Evolutionary conservation across 1,284 basidiomycete genomes (phyloP), one percentile per base, ranked within the genome.

Genomic region (Ganoderma resinaceum): DNA sequence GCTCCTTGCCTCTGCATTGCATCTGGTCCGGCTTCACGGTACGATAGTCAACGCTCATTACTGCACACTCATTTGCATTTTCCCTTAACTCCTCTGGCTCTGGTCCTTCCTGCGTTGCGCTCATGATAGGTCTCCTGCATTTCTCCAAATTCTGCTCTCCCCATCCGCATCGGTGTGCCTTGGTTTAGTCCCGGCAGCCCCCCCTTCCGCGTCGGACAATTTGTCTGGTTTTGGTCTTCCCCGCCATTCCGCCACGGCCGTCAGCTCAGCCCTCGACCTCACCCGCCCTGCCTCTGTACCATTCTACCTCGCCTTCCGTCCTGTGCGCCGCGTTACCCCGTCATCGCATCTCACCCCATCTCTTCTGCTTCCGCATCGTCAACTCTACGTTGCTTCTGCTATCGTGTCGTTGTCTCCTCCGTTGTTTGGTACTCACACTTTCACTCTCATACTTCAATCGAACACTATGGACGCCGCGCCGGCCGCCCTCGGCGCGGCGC

Each of bases 1-100:
- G 55, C 70, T 73, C 72, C 20, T 73, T 73, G 62, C 63, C 67
- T 46, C 43, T n/a, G 43, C 43, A 46, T n/a, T 46, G 43, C 43
- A 46, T 65, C 38, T 40, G 29, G 49, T 60, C 59, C 26, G 29
- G 33, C 26, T 26, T 63, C 38, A 49, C 16, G n/a, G 12, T n/a
- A 29, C 14, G 43, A 60, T 55, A 61, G 46, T 26, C 66, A 37
- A 37, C 61, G 31, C 66, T 64, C 66, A 63, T 55, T 61, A 46
- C 62, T 53, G 42, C 67, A 71, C 68, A 46, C 66, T 72, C 71
- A 20, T 69, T 72, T 49, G 55, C 62, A 43, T 53, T 61, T 62
- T 31, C 35, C 23, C 9, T 66, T 38, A 12, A 12, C 37, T 38
- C 37, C 53, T 66, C 52, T 38, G 23, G 20, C 55, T 57, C 55